Percentiles rank a stretch among this genome's conserved stretches.
Evolutionary conservation across 345 rosid species (phyloP).

Genomic region (Excoecaria agallocha): DNA sequence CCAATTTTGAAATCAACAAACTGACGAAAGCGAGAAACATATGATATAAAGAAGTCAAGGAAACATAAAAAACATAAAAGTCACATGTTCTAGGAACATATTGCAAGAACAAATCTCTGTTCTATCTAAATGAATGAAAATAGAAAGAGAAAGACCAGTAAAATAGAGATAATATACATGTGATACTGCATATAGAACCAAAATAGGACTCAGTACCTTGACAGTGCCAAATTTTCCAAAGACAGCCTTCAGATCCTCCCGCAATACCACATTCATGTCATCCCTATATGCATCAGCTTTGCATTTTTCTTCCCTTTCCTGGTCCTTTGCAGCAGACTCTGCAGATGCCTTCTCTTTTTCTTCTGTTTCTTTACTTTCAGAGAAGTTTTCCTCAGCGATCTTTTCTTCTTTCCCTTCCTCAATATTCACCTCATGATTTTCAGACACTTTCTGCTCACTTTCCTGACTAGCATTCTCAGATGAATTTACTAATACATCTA

Average conservation of each 20-base stretch:
- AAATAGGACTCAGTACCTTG: conserved; percentile 49
- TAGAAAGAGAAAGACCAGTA: background rate
- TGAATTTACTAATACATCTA: conserved; percentile 13
- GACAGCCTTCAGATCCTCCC: conserved; percentile 83
- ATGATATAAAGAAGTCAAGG: conserved; percentile 9
- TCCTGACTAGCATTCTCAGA: conserved; percentile 18
- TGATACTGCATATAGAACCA: background rate
- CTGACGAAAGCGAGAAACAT: conserved; percentile 26
- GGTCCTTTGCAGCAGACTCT: conserved; percentile 36
- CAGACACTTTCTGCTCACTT: conserved; percentile 23
- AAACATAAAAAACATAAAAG: conserved; percentile 6
- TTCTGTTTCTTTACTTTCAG: conserved; percentile 33
- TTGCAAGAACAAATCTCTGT: background rate
- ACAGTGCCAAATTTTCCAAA: conserved; percentile 73
- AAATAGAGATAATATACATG: background rate
- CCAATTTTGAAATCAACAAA: conserved; percentile 88
- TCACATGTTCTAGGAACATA: background rate
- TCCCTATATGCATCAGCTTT: conserved; percentile 47
- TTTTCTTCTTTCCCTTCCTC: conserved; percentile 23
- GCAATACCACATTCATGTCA: conserved; percentile 66
- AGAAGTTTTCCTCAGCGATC: conserved; percentile 34
- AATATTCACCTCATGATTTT: conserved; percentile 11
- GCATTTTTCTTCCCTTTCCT: conserved; percentile 44
- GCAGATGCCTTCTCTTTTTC: conserved; percentile 47
- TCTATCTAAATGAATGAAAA: background rate